A percentile compares a stretch with the other conserved stretches of the same genome.
Conservation (phyloP, 1,284 basidiomycete species). For the Austropuccinia psidii region DNA sequence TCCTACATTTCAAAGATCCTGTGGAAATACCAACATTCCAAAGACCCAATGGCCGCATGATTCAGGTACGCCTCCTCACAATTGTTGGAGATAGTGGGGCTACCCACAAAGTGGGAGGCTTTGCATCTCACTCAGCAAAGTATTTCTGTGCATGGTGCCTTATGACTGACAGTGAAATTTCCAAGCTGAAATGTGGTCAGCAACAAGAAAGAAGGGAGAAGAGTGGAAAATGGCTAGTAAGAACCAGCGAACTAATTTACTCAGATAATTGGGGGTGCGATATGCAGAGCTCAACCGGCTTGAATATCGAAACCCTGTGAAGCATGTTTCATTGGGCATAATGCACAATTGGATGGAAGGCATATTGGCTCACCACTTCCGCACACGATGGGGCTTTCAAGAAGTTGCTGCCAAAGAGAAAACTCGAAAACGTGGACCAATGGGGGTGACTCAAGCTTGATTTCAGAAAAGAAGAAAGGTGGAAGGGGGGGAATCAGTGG, state of each 20-base stretch:
- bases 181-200: neutral
- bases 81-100: neutral
- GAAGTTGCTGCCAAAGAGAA: too few relatives aligned
- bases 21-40: slow-evolving; percentile 5
- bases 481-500: too few relatives aligned
- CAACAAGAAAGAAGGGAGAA: neutral
- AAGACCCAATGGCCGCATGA: neutral
- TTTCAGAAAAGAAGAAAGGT: too few relatives aligned
- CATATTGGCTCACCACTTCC: neutral
- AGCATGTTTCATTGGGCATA: neutral
- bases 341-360: neutral
- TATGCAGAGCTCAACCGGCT: neutral
- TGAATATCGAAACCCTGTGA: neutral
- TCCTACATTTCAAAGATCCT: neutral
- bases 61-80: neutral
- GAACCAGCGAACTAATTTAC: too few relatives aligned
- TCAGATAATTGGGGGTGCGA: neutral
- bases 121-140: slow-evolving; percentile 10
- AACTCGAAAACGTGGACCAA: too few relatives aligned
- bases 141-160: slow-evolving; percentile 16
- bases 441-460: too few relatives aligned
- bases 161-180: too few relatives aligned
- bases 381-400: too few relatives aligned
- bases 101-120: slow-evolving; percentile 6
- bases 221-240: too few relatives aligned